Conservation (phyloP, 805 yeast species). For the Starmerella potacharoeniae region DNA sequence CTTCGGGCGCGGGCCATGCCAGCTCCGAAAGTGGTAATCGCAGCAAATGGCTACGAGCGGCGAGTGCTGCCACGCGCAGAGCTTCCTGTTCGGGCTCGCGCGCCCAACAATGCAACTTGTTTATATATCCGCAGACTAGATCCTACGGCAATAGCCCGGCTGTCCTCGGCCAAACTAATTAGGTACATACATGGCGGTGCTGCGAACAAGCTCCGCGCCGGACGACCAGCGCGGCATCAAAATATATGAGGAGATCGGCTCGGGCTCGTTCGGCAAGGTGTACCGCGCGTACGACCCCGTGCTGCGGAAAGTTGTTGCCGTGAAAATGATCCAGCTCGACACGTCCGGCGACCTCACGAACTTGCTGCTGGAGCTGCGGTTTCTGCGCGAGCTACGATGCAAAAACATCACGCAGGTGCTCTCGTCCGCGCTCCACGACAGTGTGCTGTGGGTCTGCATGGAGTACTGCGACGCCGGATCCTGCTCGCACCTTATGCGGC, state of each 20-base stretch:
- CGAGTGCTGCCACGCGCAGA: no score
- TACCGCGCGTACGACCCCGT: slow-evolving; percentile 26
- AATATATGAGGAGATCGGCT: slow-evolving; percentile 20
- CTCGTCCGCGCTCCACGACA: slow-evolving; percentile 53
- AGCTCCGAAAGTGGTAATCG: no score
- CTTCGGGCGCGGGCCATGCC: no score
- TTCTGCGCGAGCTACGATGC: slow-evolving; percentile 56
- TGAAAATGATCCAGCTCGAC: slow-evolving; percentile 78
- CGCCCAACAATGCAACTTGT: no score
- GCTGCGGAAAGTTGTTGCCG: slow-evolving; percentile 49
- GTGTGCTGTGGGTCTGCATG: slow-evolving; percentile 80
- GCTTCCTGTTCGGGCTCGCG: no score
- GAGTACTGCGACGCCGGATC: slow-evolving; percentile 95
- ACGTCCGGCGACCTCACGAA: slow-evolving; percentile 59
- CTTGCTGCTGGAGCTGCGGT: slow-evolving; percentile 64
- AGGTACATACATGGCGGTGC: background rate
- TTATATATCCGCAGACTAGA: no score
- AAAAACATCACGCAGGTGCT: slow-evolving; percentile 55
- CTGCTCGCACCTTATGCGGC: slow-evolving; percentile 54
- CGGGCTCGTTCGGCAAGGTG: slow-evolving; percentile 25
- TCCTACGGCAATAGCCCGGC: no score
- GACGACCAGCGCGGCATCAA: background rate
- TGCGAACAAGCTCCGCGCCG: background rate
- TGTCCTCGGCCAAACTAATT: background rate
- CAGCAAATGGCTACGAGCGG: no score